A percentile compares a stretch with the other conserved stretches of the same genome.
Evolutionary conservation across 1,284 basidiomycete genomes (phyloP).

Genomic region (Cutaneotrichosporon mucoides): DNA sequence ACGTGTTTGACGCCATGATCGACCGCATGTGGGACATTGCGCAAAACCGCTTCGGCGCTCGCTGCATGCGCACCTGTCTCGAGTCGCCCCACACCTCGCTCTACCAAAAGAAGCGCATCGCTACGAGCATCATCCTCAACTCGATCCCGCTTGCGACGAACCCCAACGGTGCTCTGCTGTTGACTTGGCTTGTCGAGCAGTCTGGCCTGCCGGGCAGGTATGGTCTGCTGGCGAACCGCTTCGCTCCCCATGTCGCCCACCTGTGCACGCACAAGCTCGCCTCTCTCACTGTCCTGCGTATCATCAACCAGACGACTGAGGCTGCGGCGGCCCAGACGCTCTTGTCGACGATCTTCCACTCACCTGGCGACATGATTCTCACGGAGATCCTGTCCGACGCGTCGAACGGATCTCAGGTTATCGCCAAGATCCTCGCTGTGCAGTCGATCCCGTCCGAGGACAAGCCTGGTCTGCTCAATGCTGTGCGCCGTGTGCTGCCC

Average conservation of each 20-base stretch:
- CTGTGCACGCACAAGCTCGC: slow-evolving; percentile 98
- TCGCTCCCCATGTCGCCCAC: slow-evolving; percentile 91
- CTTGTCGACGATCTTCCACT: slow-evolving; percentile 77
- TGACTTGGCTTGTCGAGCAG: slow-evolving; percentile 96
- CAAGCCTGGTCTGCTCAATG: slow-evolving; percentile 69
- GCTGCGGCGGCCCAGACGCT: slow-evolving; percentile 69
- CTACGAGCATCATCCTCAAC: slow-evolving; percentile 90
- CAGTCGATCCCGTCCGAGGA: slow-evolving; percentile 69
- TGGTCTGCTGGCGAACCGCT: slow-evolving; percentile 84
- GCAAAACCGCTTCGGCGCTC: slow-evolving; percentile 86
- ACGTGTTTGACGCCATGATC: slow-evolving; percentile 96
- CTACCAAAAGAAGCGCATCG: slow-evolving; percentile 90
- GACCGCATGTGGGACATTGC: slow-evolving; percentile 98
- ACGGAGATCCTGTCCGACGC: slow-evolving; percentile 92
- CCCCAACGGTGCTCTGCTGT: slow-evolving; percentile 87
- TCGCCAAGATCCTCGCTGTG: slow-evolving; percentile 87
- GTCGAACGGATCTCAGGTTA: slow-evolving; percentile 88
- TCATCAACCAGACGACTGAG: slow-evolving; percentile 88
- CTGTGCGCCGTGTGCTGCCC: slow-evolving; percentile 80
- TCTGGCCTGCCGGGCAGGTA: slow-evolving; percentile 90
- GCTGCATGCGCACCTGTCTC: slow-evolving; percentile 94
- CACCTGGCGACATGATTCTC: slow-evolving; percentile 77
- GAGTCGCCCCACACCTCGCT: slow-evolving; percentile 80
- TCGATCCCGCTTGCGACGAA: slow-evolving; percentile 97
- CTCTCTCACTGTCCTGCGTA: slow-evolving; percentile 84